phyloP scores from a whole-genome alignment of 352 stramenopile genomes.

The Phytophthora quininea region DNA sequence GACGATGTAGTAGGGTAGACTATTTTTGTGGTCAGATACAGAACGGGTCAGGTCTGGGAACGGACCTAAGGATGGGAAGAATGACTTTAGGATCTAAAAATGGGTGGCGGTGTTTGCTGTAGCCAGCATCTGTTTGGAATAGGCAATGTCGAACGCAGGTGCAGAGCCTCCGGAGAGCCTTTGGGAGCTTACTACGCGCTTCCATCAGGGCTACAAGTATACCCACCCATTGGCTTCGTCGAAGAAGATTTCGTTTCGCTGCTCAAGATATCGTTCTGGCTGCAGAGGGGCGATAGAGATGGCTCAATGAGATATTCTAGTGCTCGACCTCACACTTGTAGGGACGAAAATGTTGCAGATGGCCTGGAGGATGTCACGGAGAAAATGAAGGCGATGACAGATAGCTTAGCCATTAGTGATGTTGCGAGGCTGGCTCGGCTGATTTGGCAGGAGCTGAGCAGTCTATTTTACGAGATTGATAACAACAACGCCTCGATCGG shows the following conservation, averaged over 20 bases:
- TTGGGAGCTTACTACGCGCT: conserved; percentile 1
- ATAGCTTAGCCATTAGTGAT: not conserved
- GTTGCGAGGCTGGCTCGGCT: conserved; percentile 1
- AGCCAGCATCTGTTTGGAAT: too few species aligned
- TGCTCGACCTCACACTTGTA: not conserved
- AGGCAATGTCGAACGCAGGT: too few species aligned
- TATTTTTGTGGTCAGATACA: too few species aligned
- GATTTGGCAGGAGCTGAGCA: conserved; percentile 2
- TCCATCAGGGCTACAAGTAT: conserved; percentile 7
- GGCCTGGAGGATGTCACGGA: not conserved
- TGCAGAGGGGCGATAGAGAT: conserved; percentile 1
- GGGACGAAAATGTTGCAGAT: not conserved
- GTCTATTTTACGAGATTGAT: conserved; percentile 1
- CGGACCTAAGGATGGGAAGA: too few species aligned
- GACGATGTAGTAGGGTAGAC: too few species aligned
- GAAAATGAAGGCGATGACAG: not conserved
- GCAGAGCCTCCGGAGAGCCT: too few species aligned
- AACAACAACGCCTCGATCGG: conserved; percentile 14
- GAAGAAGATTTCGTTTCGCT: too few species aligned
- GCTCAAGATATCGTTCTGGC: conserved; percentile 2
- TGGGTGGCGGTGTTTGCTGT: too few species aligned
- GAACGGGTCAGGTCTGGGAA: too few species aligned
- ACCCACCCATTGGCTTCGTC: not conserved
- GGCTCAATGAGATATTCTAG: conserved; percentile 1
- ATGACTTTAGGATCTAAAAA: too few species aligned